Evolutionary conservation across 768 basidiomycete genomes (phyloP), one percentile per base, ranked within the genome.

Genomic region (Agrocybe praecox): DNA sequence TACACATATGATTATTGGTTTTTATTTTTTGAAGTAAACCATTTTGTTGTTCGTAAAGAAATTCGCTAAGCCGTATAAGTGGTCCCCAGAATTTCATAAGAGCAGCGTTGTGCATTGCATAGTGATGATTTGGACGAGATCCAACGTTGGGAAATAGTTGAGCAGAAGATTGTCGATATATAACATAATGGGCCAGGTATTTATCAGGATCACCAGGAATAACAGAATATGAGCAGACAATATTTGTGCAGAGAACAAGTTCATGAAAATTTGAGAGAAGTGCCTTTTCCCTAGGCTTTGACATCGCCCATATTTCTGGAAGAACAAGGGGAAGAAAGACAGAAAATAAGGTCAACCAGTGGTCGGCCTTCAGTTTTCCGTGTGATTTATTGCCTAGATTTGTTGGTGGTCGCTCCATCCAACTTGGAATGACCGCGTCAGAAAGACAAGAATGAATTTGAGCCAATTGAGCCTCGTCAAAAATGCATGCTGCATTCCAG

Each of bases 71-170:
- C 12, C 33, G 23, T 15, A 61, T 57, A 12, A 65, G 52, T 22
- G 65, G 64, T 17, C 64, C 62, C 64, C 62, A 66, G 29, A 60
- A 64, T 42, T 49, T 54, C 54, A 66, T 59, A 2, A 60, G 45
- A 2, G 58, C 56, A 8, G 58, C 43, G 36, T 56, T 60, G 34
- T 68, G 67, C 64, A 69, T 67, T 0, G 67, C 64, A 55, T 52
- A 65, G 21, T 69, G 65, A 49, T 69, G 65, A 49, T 69, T 69
- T 24, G 67, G 67, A 4, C 58, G 49, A 0, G 65, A 53, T 34
- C 24, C 17, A 26, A 40, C 24, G 46, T 59, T 34, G 7, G 65
- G 62, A 57, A 69, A 69, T 17, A 67, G 52, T 6, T 11, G 18
- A 21, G 29, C 22, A 1, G 56, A 56, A 2, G 64, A 61, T 52